phyloP scores from a whole-genome alignment of 495 filamentous ascomycete species.

The Penicillium egyptiacum region DNA sequence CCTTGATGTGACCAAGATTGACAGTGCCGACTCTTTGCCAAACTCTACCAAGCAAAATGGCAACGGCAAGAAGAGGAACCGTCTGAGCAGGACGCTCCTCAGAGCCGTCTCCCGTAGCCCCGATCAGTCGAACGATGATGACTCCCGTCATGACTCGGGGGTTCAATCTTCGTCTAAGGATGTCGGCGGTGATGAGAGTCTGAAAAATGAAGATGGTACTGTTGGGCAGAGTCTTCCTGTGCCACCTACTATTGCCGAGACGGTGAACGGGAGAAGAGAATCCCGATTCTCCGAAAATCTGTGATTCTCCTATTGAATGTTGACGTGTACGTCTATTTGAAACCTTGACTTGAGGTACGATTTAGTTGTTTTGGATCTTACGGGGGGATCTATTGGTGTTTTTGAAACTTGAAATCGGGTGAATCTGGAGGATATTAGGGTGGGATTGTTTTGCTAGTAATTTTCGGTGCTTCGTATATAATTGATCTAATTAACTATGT shows the following conservation, averaged over 20 bases:
- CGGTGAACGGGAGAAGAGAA: slow-evolving; percentile 43
- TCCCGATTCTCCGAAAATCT: slow-evolving; percentile 54
- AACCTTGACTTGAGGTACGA: slow-evolving; percentile 4
- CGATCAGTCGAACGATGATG: slow-evolving; percentile 24
- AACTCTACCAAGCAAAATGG: slow-evolving; percentile 16
- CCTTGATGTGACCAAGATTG: slow-evolving; percentile 14
- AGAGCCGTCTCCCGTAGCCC: slow-evolving; percentile 24
- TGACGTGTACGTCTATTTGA: slow-evolving; percentile 14
- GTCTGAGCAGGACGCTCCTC: slow-evolving; percentile 29
- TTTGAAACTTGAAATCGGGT: not conserved
- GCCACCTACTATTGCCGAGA: slow-evolving; percentile 38
- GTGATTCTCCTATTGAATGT: slow-evolving; percentile 19
- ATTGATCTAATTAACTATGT: not conserved
- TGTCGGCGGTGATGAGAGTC: slow-evolving; percentile 40
- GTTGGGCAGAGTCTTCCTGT: slow-evolving; percentile 46
- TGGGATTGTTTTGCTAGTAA: not conserved
- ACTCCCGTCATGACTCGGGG: slow-evolving; percentile 44
- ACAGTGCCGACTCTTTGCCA: slow-evolving; percentile 18
- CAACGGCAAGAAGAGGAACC: slow-evolving; percentile 23
- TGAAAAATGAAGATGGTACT: slow-evolving; percentile 52
- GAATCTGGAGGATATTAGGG: not conserved
- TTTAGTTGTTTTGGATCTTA: not conserved
- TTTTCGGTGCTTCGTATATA: slow-evolving; percentile 9
- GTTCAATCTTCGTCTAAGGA: slow-evolving; percentile 31
- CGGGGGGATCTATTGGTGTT: slow-evolving; percentile 3